phyloP scores from a whole-genome alignment of 495 filamentous ascomycete genomes.

The Hyaloscypha bicolor region DNA sequence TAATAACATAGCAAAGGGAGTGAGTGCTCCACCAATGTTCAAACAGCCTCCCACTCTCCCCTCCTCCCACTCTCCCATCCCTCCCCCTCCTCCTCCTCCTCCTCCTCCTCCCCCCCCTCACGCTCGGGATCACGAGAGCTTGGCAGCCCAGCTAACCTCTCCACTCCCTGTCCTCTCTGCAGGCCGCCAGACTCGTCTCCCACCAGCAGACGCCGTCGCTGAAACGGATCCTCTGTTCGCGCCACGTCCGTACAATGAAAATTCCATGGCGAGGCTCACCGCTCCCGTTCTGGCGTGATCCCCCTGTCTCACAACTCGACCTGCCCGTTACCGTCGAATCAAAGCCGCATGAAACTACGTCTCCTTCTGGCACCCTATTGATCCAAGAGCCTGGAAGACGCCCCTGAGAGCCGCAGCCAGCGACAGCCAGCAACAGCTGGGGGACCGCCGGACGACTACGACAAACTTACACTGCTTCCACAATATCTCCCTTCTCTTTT shows the following conservation, averaged over 20 bases:
- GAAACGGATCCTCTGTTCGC: neutral
- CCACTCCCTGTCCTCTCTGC: no score
- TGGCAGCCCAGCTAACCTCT: no score
- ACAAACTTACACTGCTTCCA: neutral
- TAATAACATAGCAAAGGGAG: no score
- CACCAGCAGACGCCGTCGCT: neutral
- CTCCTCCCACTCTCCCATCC: no score
- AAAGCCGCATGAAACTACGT: slow-evolving; percentile 9
- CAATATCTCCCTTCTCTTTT: slow-evolving; percentile 27
- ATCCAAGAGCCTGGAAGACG: neutral
- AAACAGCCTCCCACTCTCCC: no score
- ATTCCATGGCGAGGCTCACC: neutral
- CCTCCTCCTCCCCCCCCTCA: no score
- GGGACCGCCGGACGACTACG: neutral
- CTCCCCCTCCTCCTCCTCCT: no score
- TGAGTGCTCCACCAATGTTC: no score
- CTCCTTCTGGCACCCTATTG: neutral
- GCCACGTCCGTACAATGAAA: no score
- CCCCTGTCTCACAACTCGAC: neutral
- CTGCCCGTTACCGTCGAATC: slow-evolving; percentile 7
- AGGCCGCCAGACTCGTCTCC: neutral
- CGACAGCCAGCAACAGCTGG: no score
- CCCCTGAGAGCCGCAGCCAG: neutral
- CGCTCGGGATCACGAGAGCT: no score
- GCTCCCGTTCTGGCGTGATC: neutral